phyloP scores from a whole-genome alignment of 1,284 basidiomycete genomes.

The Amylostereum chailletii region DNA sequence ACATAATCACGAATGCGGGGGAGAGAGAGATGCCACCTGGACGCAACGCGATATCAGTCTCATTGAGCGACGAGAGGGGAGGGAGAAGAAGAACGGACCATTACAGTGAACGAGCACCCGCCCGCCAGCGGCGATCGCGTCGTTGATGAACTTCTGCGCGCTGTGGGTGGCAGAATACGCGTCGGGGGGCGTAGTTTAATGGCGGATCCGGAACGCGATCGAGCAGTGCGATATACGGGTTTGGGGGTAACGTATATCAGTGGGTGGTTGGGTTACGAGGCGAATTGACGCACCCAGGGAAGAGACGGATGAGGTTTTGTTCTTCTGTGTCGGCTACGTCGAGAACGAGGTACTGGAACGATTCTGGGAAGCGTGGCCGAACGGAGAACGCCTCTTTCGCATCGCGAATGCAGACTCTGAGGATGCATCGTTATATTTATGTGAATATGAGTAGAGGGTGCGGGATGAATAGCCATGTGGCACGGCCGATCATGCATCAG shows the following conservation, averaged over 20 bases:
- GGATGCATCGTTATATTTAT: background rate
- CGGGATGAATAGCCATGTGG: no score
- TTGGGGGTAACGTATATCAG: no score
- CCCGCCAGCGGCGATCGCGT: slow-evolving; percentile 59
- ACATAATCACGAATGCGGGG: slow-evolving; percentile 86
- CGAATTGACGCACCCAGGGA: slow-evolving; percentile 49
- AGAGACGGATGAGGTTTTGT: slow-evolving; percentile 81
- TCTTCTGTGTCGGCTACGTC: slow-evolving; percentile 89
- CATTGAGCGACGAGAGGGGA: no score
- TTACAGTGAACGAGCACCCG: slow-evolving; percentile 88
- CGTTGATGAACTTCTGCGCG: slow-evolving; percentile 74
- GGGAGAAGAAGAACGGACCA: slow-evolving; percentile 36
- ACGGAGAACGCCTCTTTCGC: slow-evolving; percentile 84
- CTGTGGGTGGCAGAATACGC: slow-evolving; percentile 25
- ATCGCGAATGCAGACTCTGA: slow-evolving; percentile 81
- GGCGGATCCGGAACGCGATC: background rate
- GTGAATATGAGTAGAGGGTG: no score
- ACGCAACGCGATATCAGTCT: background rate
- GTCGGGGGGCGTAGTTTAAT: background rate
- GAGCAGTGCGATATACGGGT: no score
- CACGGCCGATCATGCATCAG: no score
- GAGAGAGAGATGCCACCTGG: slow-evolving; percentile 82
- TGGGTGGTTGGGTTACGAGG: no score
- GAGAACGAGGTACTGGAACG: slow-evolving; percentile 73
- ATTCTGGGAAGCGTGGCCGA: slow-evolving; percentile 74